Evolutionary conservation across 2,329 filamentous ascomycete species (phyloP).

Genomic region (Claviceps spartinae): DNA sequence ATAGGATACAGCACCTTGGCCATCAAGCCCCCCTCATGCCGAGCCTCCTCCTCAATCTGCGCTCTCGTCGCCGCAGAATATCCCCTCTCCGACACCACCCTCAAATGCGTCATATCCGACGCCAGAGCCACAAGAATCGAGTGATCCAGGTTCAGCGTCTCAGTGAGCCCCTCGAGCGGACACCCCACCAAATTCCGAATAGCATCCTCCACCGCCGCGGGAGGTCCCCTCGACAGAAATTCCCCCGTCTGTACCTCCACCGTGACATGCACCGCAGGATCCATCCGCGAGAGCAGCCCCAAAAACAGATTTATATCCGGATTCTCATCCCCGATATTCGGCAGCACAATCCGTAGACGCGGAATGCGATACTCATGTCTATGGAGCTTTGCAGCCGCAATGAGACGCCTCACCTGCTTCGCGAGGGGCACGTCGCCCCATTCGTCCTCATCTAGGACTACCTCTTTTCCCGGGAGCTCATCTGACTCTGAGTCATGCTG

Average conservation of each 20-base stretch:
- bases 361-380: constrained; percentile 24
- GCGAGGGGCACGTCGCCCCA: constrained; percentile 22
- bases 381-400: constrained; percentile 23
- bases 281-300: constrained; percentile 16
- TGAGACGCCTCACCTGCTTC: constrained; percentile 19
- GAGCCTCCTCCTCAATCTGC: constrained; percentile 23
- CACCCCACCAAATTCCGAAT: constrained; percentile 19
- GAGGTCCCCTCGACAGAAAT: constrained; percentile 12
- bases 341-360: constrained; percentile 21
- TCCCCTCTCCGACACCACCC: constrained; percentile 20
- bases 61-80: constrained; percentile 18
- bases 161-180: constrained; percentile 19
- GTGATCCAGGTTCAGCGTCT: constrained; percentile 27
- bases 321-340: constrained; percentile 17
- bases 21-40: constrained; percentile 18
- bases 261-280: constrained; percentile 18
- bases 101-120: constrained; percentile 25
- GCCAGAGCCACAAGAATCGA: constrained; percentile 27
- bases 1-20: constrained; percentile 22
- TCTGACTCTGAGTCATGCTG: constrained; percentile 14
- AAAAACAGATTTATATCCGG: constrained; percentile 20
- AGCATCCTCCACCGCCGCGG: constrained; percentile 15
- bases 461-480: constrained; percentile 2
- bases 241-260: constrained; percentile 18
- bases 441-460: constrained; percentile 17